Percentiles rank a stretch among this genome's conserved stretches.
phyloP scores from a whole-genome alignment of 164 flowering plant genomes.

The Vitis riparia region DNA sequence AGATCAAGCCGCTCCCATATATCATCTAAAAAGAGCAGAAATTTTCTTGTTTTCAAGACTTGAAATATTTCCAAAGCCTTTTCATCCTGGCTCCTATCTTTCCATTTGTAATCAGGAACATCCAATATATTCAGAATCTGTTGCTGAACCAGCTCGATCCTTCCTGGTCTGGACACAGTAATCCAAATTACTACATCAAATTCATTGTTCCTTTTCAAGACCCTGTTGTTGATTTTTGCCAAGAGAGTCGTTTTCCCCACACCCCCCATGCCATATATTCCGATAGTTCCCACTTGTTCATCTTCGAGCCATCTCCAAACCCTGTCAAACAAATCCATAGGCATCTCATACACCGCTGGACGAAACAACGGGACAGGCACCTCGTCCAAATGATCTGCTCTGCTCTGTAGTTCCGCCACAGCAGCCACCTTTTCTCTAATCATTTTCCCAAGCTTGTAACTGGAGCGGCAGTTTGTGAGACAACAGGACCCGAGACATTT shows the following conservation, averaged over 20 bases:
- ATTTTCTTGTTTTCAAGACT: neutral
- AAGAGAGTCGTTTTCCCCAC: neutral
- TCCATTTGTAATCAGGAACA: neutral
- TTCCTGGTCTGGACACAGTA: neutral
- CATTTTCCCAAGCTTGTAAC: neutral
- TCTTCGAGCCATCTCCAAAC: neutral
- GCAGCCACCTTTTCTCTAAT: neutral
- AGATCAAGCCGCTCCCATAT: conserved; percentile 1
- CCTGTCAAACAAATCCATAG: neutral
- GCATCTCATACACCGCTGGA: neutral
- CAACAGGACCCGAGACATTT: neutral
- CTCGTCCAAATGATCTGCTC: neutral
- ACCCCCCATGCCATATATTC: neutral
- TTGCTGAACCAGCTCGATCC: neutral
- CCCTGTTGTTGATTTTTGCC: neutral
- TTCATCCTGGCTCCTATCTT: neutral
- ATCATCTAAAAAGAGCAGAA: conserved; percentile 12
- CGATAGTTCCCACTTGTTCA: neutral
- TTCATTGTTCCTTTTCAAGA: neutral
- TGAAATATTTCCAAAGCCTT: neutral
- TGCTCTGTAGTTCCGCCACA: neutral
- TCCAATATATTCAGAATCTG: neutral
- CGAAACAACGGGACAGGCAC: neutral
- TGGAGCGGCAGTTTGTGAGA: neutral
- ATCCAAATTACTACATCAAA: neutral